phyloP scores from a whole-genome alignment of 495 filamentous ascomycete species.

The Penicillium coprophilum region DNA sequence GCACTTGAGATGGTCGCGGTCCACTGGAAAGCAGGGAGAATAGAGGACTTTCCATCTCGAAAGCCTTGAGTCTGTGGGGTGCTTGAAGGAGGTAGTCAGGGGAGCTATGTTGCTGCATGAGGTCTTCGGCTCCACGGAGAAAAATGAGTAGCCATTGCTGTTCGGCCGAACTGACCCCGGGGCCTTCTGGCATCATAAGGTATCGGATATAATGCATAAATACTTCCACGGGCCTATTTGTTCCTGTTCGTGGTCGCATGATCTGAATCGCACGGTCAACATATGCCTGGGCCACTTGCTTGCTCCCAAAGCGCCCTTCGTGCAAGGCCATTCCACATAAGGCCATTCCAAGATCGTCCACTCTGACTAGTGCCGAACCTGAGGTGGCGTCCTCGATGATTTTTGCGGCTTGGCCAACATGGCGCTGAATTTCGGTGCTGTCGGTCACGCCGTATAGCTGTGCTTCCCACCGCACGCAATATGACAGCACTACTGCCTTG shows the following conservation, averaged over 20 bases:
- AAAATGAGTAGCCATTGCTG: constrained; percentile 39
- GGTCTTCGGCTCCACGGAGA: constrained; percentile 37
- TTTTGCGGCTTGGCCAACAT: constrained; percentile 25
- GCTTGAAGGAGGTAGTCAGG: constrained; percentile 28
- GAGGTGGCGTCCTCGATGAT: constrained; percentile 29
- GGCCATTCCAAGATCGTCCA: constrained; percentile 37
- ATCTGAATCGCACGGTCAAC: constrained; percentile 35
- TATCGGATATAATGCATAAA: constrained; percentile 45
- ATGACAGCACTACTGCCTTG: constrained; percentile 39
- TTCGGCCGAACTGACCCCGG: constrained; percentile 15
- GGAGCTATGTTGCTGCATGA: constrained; percentile 38
- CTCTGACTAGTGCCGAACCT: constrained; percentile 22
- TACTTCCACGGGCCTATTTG: constrained; percentile 26
- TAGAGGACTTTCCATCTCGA: constrained; percentile 44
- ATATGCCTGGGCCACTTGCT: constrained; percentile 28
- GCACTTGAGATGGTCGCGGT: constrained; percentile 44
- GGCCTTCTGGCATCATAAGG: constrained; percentile 25
- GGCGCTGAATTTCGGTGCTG: constrained; percentile 27
- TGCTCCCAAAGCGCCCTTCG: constrained; percentile 46
- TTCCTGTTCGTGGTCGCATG: constrained; percentile 33
- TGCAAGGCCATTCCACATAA: constrained; percentile 41
- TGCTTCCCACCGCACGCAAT: constrained; percentile 42
- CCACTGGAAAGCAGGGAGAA: constrained; percentile 47
- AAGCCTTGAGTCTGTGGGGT: constrained; percentile 34
- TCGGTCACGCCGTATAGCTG: constrained; percentile 28